Evolutionary conservation across 73 alveolate genomes (phyloP).

Genomic region (Blepharisma japonicum): DNA sequence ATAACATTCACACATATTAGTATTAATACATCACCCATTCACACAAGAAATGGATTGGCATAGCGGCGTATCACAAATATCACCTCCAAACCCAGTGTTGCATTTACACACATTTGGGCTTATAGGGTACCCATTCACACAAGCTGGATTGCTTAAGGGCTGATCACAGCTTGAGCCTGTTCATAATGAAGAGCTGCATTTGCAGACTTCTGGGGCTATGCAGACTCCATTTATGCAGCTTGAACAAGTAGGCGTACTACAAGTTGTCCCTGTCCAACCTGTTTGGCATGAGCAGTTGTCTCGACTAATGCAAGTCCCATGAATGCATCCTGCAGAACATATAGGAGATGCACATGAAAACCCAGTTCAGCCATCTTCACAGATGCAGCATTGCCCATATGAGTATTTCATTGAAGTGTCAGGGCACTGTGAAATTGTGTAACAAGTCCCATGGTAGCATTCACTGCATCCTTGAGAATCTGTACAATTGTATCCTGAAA

Average conservation of each 20-base stretch:
- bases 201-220: constrained; percentile 51
- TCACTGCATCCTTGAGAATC: constrained; percentile 56
- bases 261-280: constrained; percentile 65
- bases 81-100: constrained; percentile 65
- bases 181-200: constrained; percentile 41
- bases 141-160: constrained; percentile 42
- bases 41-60: constrained; percentile 46
- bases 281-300: constrained; percentile 70
- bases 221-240: constrained; percentile 64
- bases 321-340: constrained; percentile 62
- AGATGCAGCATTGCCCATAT: constrained; percentile 60
- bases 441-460: constrained; percentile 66
- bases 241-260: constrained; percentile 50
- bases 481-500: constrained; percentile 51
- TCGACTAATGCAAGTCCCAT: constrained; percentile 74
- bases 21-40: constrained; percentile 58
- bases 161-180: constrained; percentile 60
- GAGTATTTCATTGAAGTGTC: constrained; percentile 3
- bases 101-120: constrained; percentile 62
- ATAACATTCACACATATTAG: constrained; percentile 54
- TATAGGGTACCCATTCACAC: constrained; percentile 60
- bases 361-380: constrained; percentile 84
- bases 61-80: constrained; percentile 60
- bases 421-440: constrained; percentile 40
- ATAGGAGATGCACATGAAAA: constrained; percentile 68